Base-by-base conservation (phyloP, 1,139 yeast species). In the Taphrina wiesneri region DNA sequence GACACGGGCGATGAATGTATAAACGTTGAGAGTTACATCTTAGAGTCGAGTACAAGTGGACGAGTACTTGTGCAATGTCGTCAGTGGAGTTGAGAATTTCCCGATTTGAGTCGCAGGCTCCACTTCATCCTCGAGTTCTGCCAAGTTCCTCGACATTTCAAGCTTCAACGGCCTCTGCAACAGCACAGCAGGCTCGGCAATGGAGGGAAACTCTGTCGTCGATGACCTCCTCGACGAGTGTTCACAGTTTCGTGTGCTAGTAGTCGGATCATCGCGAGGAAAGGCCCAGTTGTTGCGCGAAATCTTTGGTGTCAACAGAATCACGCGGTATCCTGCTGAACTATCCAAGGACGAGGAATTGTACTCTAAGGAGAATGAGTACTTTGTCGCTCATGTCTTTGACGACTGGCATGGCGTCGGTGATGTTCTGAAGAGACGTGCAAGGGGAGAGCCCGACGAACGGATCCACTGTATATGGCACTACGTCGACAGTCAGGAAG, bases 201-300 rank as follows among this genome's bases (percentile, higher is more conserved):
- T 49, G 54, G 54, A 49, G 54, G 36, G 54, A 34, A 49, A 62
- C 28, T 52, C 60, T 26, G 30, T 52, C 17, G 51, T 53, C 13
- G 65, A 62, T 39, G 45, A 54, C 15, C 19, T 54, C 23, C 65
- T 53, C 60, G 65, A 62, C 30, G 65, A 53, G 34, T 54, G 65
- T 39, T 53, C 60, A n/a, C 60, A 53, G 30, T 26, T 62, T 9
- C 65, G 65, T 5, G 49, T 53, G 2, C 36, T 62, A 11, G 21
- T 53, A 39, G 64, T 60, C 39, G 64, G 64, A 4, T 52, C 64
- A 21, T 49, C 64, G 26, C 64, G 64, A 9, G 64, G 64, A 19
- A 60, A 60, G 51, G 64, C 64, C 5, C 64, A 60, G 41, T 43
- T 60, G 25, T 21, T 60, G 43, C 64, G 64, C 30, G 64, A 60